phyloP scores from a whole-genome alignment of 2,329 filamentous ascomycete species.

The Scedosporium dehoogii region DNA sequence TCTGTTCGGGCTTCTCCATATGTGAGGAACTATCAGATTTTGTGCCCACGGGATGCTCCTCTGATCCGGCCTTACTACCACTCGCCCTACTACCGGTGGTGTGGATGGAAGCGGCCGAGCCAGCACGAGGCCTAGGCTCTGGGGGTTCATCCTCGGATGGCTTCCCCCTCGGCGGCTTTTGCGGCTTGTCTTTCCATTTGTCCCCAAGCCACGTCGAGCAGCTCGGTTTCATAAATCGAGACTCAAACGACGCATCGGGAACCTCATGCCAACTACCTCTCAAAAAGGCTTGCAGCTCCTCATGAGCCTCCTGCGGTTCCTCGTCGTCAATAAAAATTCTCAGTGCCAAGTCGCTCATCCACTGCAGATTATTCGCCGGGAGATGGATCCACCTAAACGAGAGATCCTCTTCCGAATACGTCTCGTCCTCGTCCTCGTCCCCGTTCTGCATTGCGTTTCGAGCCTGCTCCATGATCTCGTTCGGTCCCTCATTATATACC shows the following conservation, averaged over 20 bases:
- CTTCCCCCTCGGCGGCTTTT: not conserved
- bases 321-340: not conserved
- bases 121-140: not conserved
- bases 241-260: not conserved
- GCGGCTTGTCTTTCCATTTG: not conserved
- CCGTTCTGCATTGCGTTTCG: not conserved
- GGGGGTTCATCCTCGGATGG: not conserved
- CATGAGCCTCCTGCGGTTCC: not conserved
- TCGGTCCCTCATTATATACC: not conserved
- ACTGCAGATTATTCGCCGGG: conserved; percentile 1
- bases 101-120: no score
- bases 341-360: not conserved
- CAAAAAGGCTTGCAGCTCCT: not conserved
- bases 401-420: not conserved
- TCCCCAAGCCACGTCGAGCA: not conserved
- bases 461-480: not conserved
- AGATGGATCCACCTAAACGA: conserved; percentile 3
- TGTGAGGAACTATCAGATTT: no score
- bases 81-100: no score
- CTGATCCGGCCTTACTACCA: not conserved
- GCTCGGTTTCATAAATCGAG: conserved; percentile 1
- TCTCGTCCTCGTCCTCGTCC: not conserved
- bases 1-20: not conserved
- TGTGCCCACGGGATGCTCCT: not conserved
- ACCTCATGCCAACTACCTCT: conserved; percentile 1